These are phyloP conservation scores for Phyllosticta capitalensis DNA, from an alignment of 2,329 filamentous ascomycete species.

Conservation along the genomic window DNA sequence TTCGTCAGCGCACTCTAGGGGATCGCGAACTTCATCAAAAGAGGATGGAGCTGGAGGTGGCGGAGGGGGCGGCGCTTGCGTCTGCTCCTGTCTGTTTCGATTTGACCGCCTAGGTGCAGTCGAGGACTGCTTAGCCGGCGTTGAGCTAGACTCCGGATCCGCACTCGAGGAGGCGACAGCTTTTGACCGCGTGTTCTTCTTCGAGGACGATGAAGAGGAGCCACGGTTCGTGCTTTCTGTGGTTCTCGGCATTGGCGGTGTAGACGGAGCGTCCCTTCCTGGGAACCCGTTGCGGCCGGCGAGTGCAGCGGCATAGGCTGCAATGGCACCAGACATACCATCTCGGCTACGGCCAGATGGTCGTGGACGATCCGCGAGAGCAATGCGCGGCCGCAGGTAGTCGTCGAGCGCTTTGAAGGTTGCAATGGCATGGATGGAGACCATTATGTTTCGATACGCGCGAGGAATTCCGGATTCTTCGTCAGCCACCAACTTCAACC, in stretches of 20 bases:
- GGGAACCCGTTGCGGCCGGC: conserved; percentile 39
- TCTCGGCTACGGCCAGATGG: conserved; percentile 45
- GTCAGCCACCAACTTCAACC: conserved; percentile 79
- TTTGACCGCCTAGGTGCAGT: conserved; percentile 49
- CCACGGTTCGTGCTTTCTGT: conserved; percentile 23
- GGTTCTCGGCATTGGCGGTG: conserved; percentile 28
- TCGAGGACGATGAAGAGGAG: conserved; percentile 16
- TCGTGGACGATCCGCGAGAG: conserved; percentile 63
- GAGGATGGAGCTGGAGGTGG: conserved; percentile 31
- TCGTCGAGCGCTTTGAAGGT: conserved; percentile 96
- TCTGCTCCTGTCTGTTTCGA: conserved; percentile 40
- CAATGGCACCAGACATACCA: conserved; percentile 58
- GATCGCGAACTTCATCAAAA: conserved; percentile 33
- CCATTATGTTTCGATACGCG: conserved; percentile 88
- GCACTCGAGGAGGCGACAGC: conserved; percentile 35
- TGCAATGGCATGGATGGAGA: conserved; percentile 95
- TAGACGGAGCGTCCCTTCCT: conserved; percentile 19
- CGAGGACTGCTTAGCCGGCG: conserved; percentile 45
- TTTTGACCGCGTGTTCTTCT: conserved; percentile 25
- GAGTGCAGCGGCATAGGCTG: conserved; percentile 68
- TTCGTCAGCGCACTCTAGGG: conserved; percentile 88
- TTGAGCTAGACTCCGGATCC: conserved; percentile 34
- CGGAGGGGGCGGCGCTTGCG: conserved; percentile 44
- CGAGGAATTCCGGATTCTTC: conserved; percentile 84
- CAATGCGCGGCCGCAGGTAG: conserved; percentile 85